Conservation (phyloP, 441 rosid genomes). For the Euphorbia celastroides region DNA sequence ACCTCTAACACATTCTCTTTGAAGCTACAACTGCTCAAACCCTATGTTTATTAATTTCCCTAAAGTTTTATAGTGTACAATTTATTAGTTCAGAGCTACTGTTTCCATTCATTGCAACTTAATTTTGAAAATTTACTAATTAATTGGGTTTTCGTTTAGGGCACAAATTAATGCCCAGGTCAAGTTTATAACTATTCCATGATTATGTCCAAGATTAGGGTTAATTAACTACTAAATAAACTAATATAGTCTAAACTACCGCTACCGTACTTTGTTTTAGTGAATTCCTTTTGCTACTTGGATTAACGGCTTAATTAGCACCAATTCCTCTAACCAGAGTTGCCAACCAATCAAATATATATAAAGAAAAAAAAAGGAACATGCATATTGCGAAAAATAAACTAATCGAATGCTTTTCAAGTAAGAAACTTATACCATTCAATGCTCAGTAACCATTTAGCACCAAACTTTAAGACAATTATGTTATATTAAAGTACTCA, state of each 20-base stretch:
- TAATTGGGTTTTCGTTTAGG: neutral
- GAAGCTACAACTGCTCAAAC: neutral
- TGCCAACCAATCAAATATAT: constrained; percentile 5
- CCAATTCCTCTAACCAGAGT: neutral
- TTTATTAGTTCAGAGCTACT: neutral
- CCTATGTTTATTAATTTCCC: neutral
- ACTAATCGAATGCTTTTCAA: neutral
- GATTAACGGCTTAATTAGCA: neutral
- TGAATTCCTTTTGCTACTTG: neutral
- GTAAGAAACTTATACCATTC: neutral
- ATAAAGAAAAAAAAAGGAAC: too few species aligned
- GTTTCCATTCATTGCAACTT: neutral
- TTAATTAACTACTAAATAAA: constrained; percentile 2
- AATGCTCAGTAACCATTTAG: too few species aligned
- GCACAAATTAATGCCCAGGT: neutral
- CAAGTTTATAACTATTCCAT: neutral
- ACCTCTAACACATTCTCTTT: constrained; percentile 3
- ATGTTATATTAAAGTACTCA: too few species aligned
- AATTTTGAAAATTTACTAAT: neutral
- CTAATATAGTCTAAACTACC: constrained; percentile 5
- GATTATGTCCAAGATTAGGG: constrained; percentile 13
- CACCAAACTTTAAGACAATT: too few species aligned
- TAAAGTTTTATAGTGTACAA: neutral
- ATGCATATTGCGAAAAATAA: neutral
- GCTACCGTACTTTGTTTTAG: constrained; percentile 7